Evolutionary conservation across 805 yeast species (phyloP).

Genomic region (Kuraishia molischiana): DNA sequence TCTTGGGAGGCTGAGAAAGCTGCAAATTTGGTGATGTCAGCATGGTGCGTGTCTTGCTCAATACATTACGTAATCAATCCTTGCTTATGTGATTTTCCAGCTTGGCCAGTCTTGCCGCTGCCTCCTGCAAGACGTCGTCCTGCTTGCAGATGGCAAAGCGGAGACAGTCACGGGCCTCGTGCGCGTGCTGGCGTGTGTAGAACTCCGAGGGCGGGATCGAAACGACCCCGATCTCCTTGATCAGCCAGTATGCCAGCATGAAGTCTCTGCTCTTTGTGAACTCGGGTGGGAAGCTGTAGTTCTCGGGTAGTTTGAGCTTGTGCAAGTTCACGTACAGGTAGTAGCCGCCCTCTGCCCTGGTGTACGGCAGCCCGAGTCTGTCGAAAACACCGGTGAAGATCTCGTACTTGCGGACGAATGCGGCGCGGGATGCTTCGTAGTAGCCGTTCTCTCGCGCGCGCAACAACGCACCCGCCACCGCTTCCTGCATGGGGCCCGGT

Average conservation of each 20-base stretch:
- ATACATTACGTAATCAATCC: too few relatives aligned
- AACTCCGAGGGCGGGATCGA: constrained; percentile 98
- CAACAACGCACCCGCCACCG: constrained; percentile 69
- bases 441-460: constrained; percentile 54
- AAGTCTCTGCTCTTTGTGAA: constrained; percentile 77
- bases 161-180: constrained; percentile 71
- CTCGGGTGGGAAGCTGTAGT: constrained; percentile 63
- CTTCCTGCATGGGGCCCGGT: constrained; percentile 90
- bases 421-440: constrained; percentile 57
- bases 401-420: constrained; percentile 63
- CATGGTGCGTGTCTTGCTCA: too few relatives aligned
- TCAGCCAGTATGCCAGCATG: constrained; percentile 85
- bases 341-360: constrained; percentile 89
- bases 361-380: constrained; percentile 81
- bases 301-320: constrained; percentile 69
- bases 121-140: constrained; percentile 68
- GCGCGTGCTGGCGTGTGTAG: constrained; percentile 58
- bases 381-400: constrained; percentile 74
- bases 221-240: constrained; percentile 87
- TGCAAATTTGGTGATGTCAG: too few relatives aligned
- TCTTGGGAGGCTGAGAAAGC: too few relatives aligned
- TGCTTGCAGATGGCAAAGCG: constrained; percentile 98
- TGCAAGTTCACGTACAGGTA: constrained; percentile 82
- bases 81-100: too few relatives aligned
- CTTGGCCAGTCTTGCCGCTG: constrained; percentile 53